Evolutionary conservation across 202 grass and related monocot genomes (phyloP).

Genomic region (Schoenoplectus tabernaemontani): DNA sequence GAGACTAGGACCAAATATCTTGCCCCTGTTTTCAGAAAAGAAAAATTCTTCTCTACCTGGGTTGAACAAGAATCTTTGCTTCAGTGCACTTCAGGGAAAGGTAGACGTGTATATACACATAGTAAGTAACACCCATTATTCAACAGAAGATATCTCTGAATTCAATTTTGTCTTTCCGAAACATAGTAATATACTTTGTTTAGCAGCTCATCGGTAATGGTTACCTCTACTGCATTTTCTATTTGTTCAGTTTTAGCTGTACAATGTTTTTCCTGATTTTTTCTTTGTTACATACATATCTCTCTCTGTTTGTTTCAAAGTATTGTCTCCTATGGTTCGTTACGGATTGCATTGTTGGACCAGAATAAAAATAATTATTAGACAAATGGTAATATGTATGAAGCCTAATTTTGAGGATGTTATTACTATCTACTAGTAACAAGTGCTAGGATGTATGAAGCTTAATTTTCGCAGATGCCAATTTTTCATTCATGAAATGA

Average conservation of each 20-base stretch:
- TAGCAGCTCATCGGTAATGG: neutral
- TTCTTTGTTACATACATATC: neutral
- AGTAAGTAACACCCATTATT: neutral
- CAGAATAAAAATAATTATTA: too few relatives aligned
- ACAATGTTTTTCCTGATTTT: too few relatives aligned
- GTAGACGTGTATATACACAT: neutral
- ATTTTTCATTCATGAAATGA: too few relatives aligned
- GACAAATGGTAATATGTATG: too few relatives aligned
- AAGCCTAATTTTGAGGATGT: too few relatives aligned
- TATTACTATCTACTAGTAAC: too few relatives aligned
- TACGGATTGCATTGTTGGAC: too few relatives aligned
- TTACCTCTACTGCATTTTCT: neutral
- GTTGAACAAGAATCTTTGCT: neutral
- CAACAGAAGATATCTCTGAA: too few relatives aligned
- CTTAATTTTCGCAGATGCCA: too few relatives aligned
- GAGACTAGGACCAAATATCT: neutral
- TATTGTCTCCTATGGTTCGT: too few relatives aligned
- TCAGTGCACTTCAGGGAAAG: neutral
- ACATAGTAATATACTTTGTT: neutral
- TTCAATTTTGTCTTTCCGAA: neutral
- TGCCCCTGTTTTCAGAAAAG: slow-evolving; percentile 14
- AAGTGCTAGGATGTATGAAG: too few relatives aligned
- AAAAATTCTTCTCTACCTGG: slow-evolving; percentile 9
- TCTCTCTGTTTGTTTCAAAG: too few relatives aligned
- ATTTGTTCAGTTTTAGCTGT: neutral